Base-by-base conservation (phyloP, 225 moss, liverwort and hornwort species). In the Marchantia paleacea region DNA sequence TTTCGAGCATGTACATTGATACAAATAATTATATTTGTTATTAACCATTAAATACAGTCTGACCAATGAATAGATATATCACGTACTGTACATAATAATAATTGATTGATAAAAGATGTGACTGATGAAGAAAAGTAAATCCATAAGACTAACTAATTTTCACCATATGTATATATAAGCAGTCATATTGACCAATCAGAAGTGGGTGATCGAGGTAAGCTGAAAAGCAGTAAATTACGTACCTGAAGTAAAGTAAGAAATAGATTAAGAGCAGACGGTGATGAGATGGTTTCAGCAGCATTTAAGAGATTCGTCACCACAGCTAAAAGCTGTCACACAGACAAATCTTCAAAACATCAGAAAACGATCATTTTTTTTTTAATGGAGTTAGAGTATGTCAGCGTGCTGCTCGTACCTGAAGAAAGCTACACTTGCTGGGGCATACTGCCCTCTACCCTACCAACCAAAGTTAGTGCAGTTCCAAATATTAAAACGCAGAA, bases 221-320 rank as follows among this genome's bases (percentile, higher is more conserved):
- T 70, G 70, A 26, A 47, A 6, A 71, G 20, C 69, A 69, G 47
- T 55, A 48, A 16, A 29, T 16, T 55, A 29, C 55, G 68, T 80
- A 90, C 96, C 85, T 92, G 89, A 78, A 96, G 88, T 39, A 94
- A 83, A 7, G 88, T 78, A 73, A 94, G 86, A 47, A 96, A 92
- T 65, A 96, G 86, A 71, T 90, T 84, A 63, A 94, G 92, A 20
- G 92, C 92, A 30, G 92, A 90, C 5, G 86, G 89, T 58, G 83
- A 82, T 85, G 92, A 91, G 62, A 87, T 77, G 52, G 30, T 63
- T 72, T 89, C 91, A 9, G 89, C 92, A 65, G 90, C 91, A 85
- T 81, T 76, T 72, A 94, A 83, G 28, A 96, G 84, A 83, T 94
- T 96, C 51, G 85, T 90, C 72, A 96, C 8, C 78, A 94, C 94